Percentiles rank a stretch among this genome's conserved stretches.
These are phyloP conservation scores for Kwoniella botswanensis DNA, from an alignment of 768 basidiomycete species.

Conservation along the genomic window DNA sequence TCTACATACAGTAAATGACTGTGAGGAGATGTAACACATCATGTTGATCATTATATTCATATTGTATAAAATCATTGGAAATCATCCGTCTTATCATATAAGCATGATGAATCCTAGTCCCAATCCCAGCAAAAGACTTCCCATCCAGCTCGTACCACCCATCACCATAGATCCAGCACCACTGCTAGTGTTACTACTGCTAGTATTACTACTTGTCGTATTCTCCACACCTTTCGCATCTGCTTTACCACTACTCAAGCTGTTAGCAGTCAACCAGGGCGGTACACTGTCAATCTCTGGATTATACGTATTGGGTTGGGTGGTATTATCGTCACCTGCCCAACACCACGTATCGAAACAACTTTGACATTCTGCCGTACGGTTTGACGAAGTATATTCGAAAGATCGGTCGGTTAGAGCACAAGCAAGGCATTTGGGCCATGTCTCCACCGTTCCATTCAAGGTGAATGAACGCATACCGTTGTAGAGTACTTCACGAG, in stretches of 20 bases:
- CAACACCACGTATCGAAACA: conserved; percentile 57
- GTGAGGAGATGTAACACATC: not conserved
- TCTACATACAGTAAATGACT: too few relatives aligned
- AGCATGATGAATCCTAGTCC: not conserved
- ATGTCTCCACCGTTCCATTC: conserved; percentile 65
- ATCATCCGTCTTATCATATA: not conserved
- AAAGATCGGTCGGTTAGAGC: conserved; percentile 66
- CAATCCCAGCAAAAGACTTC: not conserved
- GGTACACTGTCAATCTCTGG: conserved; percentile 50
- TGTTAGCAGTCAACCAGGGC: conserved; percentile 30
- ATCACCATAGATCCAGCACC: not conserved
- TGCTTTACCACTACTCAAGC: conserved; percentile 16
- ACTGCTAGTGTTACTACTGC: not conserved
- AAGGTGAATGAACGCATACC: conserved; percentile 63
- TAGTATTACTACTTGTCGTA: conserved; percentile 1
- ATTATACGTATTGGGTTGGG: conserved; percentile 42
- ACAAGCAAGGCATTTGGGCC: conserved; percentile 72
- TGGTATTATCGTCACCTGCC: conserved; percentile 53
- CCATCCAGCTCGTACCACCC: not conserved
- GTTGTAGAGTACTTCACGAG: conserved; percentile 68
- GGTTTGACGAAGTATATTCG: conserved; percentile 39
- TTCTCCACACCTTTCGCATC: conserved; percentile 16
- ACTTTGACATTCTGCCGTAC: conserved; percentile 49
- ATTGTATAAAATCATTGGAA: not conserved
- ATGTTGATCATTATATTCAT: not conserved